Base-by-base conservation (phyloP, 1,139 yeast species). In the Taphrina betulina region DNA sequence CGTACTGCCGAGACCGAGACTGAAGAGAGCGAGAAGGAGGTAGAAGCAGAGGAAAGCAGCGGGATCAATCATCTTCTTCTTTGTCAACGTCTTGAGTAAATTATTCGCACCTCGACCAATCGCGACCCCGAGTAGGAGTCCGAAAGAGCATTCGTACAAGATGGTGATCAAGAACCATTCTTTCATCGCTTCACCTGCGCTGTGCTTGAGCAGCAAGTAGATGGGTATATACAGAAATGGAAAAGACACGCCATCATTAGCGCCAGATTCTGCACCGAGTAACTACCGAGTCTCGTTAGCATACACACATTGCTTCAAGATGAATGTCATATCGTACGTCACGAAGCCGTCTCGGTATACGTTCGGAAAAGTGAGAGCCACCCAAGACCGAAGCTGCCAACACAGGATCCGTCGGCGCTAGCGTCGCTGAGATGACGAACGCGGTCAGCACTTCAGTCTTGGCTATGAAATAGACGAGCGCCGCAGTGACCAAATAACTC, bases 211-310 rank as follows among this genome's bases (percentile, higher is more conserved):
- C 1, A 50, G 46, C 34, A 50, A 19, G 20, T 28, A 31, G 46
- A 42, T 31, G 8, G 54, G 54, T 5, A 50, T 22, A 31, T 40
- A 50, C 20, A 50, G 23, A 19, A 50, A 50, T 12, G 54, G 54
- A 33, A 38, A 50, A 12, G 54, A 50, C n/a, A 50, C 54, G 26
- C 54, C 54, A 14, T 50, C 54, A n/a, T 50, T 50, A 12, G 40
- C 54, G 34, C 54, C 54, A 38, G 46, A 38, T n/a, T 50, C 54
- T 17, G 54, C 54, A 2, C 46, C 54, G 3, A 50, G 24, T 34
- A 50, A 12, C 48, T 43, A 43, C 2, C 2, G 31, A 12, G 37
- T 7, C 4, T 5, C 4, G 26, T 42, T 24, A 42, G 46, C 44
- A 3, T 14, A 12, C 31, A 16, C 16, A 20, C 16, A 2, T 5